Percentiles rank a stretch among this genome's conserved stretches.
These are phyloP conservation scores for Moesziomyces sp. DNA, from an alignment of 1,284 basidiomycete genomes.

Conservation along the genomic window DNA sequence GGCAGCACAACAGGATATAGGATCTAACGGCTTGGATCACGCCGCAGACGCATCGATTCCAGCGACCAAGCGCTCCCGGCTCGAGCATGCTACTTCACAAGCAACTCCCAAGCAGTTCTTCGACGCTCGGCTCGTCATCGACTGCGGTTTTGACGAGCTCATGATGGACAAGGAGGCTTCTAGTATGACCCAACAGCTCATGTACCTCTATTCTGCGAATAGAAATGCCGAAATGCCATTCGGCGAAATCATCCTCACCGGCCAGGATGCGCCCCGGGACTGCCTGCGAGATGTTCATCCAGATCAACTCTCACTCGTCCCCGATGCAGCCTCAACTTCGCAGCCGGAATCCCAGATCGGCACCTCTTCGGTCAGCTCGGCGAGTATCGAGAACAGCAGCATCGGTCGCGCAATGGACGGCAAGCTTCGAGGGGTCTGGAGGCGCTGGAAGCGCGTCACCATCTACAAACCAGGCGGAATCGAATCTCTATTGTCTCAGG, in stretches of 20 bases:
- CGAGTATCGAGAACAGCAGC: slow-evolving; percentile 71
- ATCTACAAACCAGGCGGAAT: slow-evolving; percentile 77
- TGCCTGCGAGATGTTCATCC: slow-evolving; percentile 31
- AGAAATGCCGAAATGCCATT: slow-evolving; percentile 79
- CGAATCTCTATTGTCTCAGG: slow-evolving; percentile 28
- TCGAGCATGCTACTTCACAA: slow-evolving; percentile 57
- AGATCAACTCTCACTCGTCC: slow-evolving; percentile 27
- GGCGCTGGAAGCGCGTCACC: slow-evolving; percentile 81
- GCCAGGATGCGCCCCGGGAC: slow-evolving; percentile 70
- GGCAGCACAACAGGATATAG: slow-evolving; percentile 44
- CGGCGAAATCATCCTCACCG: slow-evolving; percentile 79
- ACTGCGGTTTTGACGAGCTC: slow-evolving; percentile 91
- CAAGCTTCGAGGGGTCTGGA: slow-evolving; percentile 77
- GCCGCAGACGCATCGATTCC: not conserved
- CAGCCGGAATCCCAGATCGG: not conserved
- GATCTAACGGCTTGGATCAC: slow-evolving; percentile 23
- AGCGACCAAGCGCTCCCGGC: slow-evolving; percentile 68
- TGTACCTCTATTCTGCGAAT: slow-evolving; percentile 88
- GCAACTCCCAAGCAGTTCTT: slow-evolving; percentile 72
- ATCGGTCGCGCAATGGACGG: slow-evolving; percentile 80
- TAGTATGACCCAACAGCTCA: slow-evolving; percentile 86
- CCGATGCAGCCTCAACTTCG: not conserved
- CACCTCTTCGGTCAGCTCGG: not conserved
- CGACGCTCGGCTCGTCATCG: slow-evolving; percentile 77
- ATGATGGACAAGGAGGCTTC: slow-evolving; percentile 95